Evolutionary conservation across 352 stramenopile genomes (phyloP).

Genomic region (Globisporangium spinosum): DNA sequence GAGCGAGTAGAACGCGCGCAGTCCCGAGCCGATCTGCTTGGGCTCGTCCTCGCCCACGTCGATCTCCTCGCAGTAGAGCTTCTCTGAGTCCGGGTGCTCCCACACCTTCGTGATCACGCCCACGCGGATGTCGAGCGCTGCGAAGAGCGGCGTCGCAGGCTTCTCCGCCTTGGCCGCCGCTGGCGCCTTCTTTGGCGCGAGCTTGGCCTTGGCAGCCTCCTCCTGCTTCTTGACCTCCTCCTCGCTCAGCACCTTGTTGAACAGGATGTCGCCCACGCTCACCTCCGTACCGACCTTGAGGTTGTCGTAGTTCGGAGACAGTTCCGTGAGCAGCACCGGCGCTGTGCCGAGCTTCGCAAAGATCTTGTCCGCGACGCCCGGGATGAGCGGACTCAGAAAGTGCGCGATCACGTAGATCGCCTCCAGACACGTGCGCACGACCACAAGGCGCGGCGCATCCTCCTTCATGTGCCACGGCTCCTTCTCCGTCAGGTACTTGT

Average conservation of each 20-base stretch:
- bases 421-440: slow-evolving; percentile 96
- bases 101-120: slow-evolving; percentile 79
- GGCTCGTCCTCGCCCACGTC: slow-evolving; percentile 94
- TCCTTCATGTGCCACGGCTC: slow-evolving; percentile 97
- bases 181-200: slow-evolving; percentile 28
- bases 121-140: slow-evolving; percentile 78
- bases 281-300: slow-evolving; percentile 89
- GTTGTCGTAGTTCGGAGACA: slow-evolving; percentile 90
- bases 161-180: slow-evolving; percentile 46
- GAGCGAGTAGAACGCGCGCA: slow-evolving; percentile 93
- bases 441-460: slow-evolving; percentile 83
- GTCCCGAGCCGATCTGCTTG: slow-evolving; percentile 93
- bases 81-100: slow-evolving; percentile 87
- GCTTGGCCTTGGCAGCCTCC: slow-evolving; percentile 46
- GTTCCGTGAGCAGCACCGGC: slow-evolving; percentile 62
- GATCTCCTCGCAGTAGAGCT: slow-evolving; percentile 99
- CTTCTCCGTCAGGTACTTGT: slow-evolving; percentile 97
- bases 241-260: slow-evolving; percentile 87
- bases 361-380: slow-evolving; percentile 86
- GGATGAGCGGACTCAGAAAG: slow-evolving; percentile 95
- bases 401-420: slow-evolving; percentile 96
- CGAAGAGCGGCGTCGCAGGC: slow-evolving; percentile 56
- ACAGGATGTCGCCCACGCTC: slow-evolving; percentile 93
- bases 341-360: slow-evolving; percentile 93
- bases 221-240: slow-evolving; percentile 68